phyloP scores from a whole-genome alignment of 306 rosid genomes.

The Dryas drummondii region DNA sequence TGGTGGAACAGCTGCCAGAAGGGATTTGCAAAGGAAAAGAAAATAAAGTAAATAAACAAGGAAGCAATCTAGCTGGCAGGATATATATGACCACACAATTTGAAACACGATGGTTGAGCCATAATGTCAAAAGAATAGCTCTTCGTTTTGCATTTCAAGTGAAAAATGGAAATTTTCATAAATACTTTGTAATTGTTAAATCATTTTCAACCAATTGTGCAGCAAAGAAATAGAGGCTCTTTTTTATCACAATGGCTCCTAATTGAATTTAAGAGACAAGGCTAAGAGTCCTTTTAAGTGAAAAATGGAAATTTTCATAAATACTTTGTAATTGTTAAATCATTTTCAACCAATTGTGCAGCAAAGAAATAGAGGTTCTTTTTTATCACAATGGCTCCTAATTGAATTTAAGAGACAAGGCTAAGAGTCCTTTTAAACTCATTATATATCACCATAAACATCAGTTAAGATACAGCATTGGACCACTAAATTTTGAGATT shows the following conservation, averaged over 20 bases:
- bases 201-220: not conserved
- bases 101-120: not conserved
- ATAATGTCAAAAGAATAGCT: not conserved
- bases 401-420: not conserved
- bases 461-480: not conserved
- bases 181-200: not conserved
- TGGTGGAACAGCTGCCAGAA: constrained; percentile 40
- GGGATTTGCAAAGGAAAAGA: too few species aligned
- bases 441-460: not conserved
- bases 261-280: not conserved
- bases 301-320: not conserved
- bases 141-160: not conserved
- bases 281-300: not conserved
- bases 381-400: not conserved
- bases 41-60: not conserved
- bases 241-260: not conserved
- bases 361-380: not conserved
- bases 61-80: not conserved
- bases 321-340: not conserved
- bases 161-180: not conserved
- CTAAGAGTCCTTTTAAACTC: not conserved
- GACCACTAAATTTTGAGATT: not conserved
- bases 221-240: not conserved
- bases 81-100: not conserved
- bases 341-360: not conserved